A percentile compares a stretch with the other conserved stretches of the same genome.
These are phyloP conservation scores for Thermomucor indicae-seudaticae DNA, from an alignment of 371 early-diverging fungal genomes.

Conservation along the genomic window DNA sequence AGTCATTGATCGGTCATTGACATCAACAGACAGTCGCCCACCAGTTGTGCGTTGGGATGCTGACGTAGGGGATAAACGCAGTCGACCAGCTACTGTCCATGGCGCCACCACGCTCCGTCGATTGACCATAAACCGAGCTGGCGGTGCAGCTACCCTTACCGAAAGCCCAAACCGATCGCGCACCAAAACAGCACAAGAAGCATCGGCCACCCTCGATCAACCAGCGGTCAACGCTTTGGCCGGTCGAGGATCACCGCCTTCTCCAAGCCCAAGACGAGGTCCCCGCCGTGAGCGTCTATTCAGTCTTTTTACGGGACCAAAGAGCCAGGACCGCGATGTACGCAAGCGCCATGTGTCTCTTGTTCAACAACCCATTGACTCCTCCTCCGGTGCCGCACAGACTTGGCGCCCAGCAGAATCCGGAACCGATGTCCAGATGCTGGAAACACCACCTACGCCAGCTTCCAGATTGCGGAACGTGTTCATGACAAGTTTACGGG, in stretches of 20 bases:
- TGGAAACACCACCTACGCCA: neutral
- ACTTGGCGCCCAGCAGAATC: neutral
- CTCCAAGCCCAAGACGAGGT: neutral
- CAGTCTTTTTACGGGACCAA: slow-evolving; percentile 13
- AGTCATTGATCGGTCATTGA: too few relatives aligned
- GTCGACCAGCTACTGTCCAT: slow-evolving; percentile 10
- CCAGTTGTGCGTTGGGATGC: too few relatives aligned
- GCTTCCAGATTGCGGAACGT: neutral
- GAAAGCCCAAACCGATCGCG: slow-evolving; percentile 4
- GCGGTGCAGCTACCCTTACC: too few relatives aligned
- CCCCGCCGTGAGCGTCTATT: slow-evolving; percentile 10
- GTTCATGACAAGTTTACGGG: slow-evolving; percentile 1
- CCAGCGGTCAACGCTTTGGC: too few relatives aligned
- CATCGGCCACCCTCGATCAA: neutral
- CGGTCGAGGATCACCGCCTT: neutral
- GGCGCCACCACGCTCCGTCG: slow-evolving; percentile 1
- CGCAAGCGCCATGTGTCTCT: neutral
- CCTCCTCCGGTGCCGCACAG: neutral
- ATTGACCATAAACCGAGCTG: neutral
- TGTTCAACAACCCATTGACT: neutral
- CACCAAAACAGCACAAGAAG: neutral
- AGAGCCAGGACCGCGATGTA: neutral
- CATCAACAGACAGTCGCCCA: too few relatives aligned
- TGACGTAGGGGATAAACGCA: neutral
- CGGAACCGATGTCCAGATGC: slow-evolving; percentile 1